Conservation (phyloP, 2,329 filamentous ascomycete genomes). For the Verticillium alfalfae region DNA sequence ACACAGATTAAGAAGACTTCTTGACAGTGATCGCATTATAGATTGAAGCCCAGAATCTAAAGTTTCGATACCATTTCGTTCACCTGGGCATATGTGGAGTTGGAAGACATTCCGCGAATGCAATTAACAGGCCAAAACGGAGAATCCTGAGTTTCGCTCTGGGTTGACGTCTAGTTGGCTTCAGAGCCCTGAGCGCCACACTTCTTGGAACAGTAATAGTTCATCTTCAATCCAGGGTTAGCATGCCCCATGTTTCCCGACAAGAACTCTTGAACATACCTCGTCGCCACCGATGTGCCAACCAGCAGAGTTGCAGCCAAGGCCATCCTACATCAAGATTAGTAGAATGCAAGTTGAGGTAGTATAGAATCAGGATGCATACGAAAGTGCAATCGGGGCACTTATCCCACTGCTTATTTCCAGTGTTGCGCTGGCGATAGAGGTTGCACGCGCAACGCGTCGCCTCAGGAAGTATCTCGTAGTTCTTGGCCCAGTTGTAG, state of each 20-base stretch:
- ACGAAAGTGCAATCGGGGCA: conserved; percentile 11
- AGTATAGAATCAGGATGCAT: background rate
- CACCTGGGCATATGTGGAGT: too few species aligned
- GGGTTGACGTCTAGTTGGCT: conserved; percentile 1
- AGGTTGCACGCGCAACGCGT: conserved; percentile 9
- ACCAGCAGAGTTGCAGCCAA: conserved; percentile 6
- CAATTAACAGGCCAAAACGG: too few species aligned
- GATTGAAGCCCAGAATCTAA: too few species aligned
- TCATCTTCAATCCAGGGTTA: conserved; percentile 4
- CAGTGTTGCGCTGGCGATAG: conserved; percentile 11
- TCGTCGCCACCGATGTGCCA: conserved; percentile 12
- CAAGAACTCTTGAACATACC: background rate
- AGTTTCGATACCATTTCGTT: too few species aligned
- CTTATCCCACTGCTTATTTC: conserved; percentile 12
- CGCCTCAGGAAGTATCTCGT: conserved; percentile 3
- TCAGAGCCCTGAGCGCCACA: conserved; percentile 8
- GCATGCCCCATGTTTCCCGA: background rate
- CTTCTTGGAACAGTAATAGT: conserved; percentile 12
- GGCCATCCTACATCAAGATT: background rate
- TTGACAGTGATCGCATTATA: too few species aligned
- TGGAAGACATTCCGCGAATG: too few species aligned
- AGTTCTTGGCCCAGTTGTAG: conserved; percentile 5
- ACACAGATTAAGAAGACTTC: too few species aligned
- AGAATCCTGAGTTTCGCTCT: too few species aligned
- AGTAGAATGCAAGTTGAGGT: background rate